Conservation (phyloP, 1,139 yeast genomes). For the Candida gigantensis region DNA sequence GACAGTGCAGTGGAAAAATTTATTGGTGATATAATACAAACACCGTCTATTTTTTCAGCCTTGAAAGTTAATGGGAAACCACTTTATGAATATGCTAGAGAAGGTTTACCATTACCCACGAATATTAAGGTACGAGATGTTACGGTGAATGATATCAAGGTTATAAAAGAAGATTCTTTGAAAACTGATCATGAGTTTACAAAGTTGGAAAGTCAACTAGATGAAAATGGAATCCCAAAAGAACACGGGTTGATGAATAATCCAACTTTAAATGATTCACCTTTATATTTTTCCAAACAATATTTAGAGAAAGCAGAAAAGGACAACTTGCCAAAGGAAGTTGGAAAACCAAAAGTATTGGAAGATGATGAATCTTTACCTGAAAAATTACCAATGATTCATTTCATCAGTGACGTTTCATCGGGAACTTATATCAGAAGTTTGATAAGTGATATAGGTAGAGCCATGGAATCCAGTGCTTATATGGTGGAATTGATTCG, state of each 20-base stretch:
- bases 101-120: conserved; percentile 81
- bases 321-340: conserved; percentile 31
- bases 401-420: conserved; percentile 76
- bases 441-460: conserved; percentile 83
- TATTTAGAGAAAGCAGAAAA: conserved; percentile 43
- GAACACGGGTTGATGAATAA: conserved; percentile 49
- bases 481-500: conserved; percentile 88
- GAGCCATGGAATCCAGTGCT: conserved; percentile 76
- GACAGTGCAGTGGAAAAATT: conserved; percentile 57
- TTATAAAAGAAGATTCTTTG: conserved; percentile 55
- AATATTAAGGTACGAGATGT: conserved; percentile 78
- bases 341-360: conserved; percentile 28
- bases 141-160: conserved; percentile 53
- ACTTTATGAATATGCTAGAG: conserved; percentile 89
- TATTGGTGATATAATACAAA: conserved; percentile 77
- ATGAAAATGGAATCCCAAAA: conserved; percentile 52
- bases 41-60: conserved; percentile 95
- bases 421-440: conserved; percentile 96
- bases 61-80: conserved; percentile 94
- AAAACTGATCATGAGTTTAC: conserved; percentile 56
- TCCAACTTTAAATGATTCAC: conserved; percentile 65
- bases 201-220: conserved; percentile 50
- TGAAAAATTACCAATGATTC: conserved; percentile 59
- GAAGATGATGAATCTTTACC: conserved; percentile 29
- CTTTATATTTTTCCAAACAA: conserved; percentile 58